A percentile compares a stretch with the other conserved stretches of the same genome.
These are phyloP conservation scores for Monilinia aucupariae DNA, from an alignment of 2,329 filamentous ascomycete species.

Conservation along the genomic window DNA sequence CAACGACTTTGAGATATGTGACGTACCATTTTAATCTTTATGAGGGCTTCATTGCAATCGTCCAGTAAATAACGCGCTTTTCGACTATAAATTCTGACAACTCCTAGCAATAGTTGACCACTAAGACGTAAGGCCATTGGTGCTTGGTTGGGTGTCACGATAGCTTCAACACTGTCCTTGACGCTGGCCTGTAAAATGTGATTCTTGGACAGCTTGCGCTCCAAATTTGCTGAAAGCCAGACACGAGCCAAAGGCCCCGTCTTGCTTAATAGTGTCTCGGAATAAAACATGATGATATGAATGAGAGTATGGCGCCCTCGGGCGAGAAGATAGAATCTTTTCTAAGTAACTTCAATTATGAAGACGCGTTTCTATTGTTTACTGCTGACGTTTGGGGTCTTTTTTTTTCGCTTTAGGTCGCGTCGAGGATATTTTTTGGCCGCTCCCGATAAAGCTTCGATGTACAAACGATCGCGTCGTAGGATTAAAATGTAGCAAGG, in stretches of 20 bases:
- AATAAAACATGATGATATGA: constrained; percentile 79
- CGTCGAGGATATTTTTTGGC: constrained; percentile 9
- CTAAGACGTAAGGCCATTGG: constrained; percentile 92
- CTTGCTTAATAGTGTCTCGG: constrained; percentile 91
- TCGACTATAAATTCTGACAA: constrained; percentile 94
- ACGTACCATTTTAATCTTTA: constrained; percentile 97
- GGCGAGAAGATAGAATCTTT: background rate
- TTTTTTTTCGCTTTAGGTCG: constrained; percentile 3
- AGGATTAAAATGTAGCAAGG: constrained; percentile 2
- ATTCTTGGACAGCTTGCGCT: constrained; percentile 96
- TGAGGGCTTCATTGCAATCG: constrained; percentile 93
- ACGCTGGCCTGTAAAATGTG: constrained; percentile 94
- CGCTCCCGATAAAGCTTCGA: background rate
- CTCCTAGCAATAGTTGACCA: constrained; percentile 88
- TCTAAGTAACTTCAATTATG: background rate
- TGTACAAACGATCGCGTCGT: constrained; percentile 3
- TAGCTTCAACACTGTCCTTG: constrained; percentile 88
- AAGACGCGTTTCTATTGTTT: constrained; percentile 9
- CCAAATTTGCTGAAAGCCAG: constrained; percentile 96
- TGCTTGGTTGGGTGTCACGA: constrained; percentile 87
- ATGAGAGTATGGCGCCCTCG: constrained; percentile 3
- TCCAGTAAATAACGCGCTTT: constrained; percentile 95
- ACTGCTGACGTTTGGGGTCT: background rate
- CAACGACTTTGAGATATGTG: constrained; percentile 21
- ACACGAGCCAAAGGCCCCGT: constrained; percentile 94